Evolutionary conservation across 2,329 filamentous ascomycete genomes (phyloP), one percentile per base, ranked within the genome.

Genomic region (Alternaria brassicicola): DNA sequence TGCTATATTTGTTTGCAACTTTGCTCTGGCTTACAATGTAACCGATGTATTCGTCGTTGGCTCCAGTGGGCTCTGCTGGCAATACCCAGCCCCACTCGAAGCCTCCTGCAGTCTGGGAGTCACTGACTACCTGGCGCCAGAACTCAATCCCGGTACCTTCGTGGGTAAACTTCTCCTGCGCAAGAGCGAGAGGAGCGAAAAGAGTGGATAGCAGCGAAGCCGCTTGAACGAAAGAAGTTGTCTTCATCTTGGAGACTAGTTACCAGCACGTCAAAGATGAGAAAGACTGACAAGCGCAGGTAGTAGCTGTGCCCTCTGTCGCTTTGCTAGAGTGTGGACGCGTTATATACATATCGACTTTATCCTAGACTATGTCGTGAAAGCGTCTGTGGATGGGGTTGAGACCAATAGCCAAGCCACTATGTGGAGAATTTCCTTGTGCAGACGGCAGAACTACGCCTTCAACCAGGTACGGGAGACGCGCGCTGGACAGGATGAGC

Each of bases 161-260:
- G 53, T 77, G 68, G 26, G 69, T 76, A 58, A 67, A 75, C 15
- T 62, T 66, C 4, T 66, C 69, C 59, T 77, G 75, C 30, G 74
- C 75, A 25, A 68, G 57, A 53, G 67, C 70, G 48, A 64, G 41
- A 15, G 73, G 55, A 42, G 62, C 62, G 57, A 73, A 69, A 62
- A 76, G 71, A 71, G 74, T 59, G 60, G 70, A 73, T 59, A 77
- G 71, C 67, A 78, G 70, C 71, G 74, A 74, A 47, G 72, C 76
- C 58, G 73, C 71, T 58, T 69, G 73, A 63, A 72, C 62, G 62
- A 76, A 60, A 54, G 66, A 67, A 57, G 68, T 72, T 54, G 62
- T 63, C 69, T 71, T 78, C 76, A 78, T 78, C 33, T 64, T 72
- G 55, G 59, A 67, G 47, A 59, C 50, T 52, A 59, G 50, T 61